Percentiles rank a stretch among this genome's conserved stretches.
These are phyloP conservation scores for Fraxinus paxiana DNA, from an alignment of 305 asterid species.

Conservation along the genomic window DNA sequence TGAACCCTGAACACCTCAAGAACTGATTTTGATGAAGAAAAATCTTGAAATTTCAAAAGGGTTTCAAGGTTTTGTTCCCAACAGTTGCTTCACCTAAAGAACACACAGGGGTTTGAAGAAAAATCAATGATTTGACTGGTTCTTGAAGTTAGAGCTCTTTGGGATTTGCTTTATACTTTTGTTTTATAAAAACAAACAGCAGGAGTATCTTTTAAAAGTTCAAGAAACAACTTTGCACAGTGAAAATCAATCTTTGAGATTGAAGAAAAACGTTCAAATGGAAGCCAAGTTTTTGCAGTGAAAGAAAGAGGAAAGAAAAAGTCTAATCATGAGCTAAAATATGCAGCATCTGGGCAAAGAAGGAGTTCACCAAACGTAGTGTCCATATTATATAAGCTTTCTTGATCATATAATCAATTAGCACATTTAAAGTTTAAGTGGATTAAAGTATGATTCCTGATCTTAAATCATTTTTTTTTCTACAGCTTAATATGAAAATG, in stretches of 20 bases:
- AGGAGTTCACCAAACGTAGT: conserved; percentile 2
- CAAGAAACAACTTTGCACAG: conserved; percentile 13
- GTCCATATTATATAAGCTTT: conserved; percentile 18
- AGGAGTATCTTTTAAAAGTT: conserved; percentile 14
- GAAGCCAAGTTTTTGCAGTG: conserved; percentile 13
- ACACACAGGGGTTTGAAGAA: not conserved
- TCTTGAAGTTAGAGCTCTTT: not conserved
- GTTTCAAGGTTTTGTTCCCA: not conserved
- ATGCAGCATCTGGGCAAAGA: conserved; percentile 14
- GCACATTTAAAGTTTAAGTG: not conserved
- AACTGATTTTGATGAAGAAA: not conserved
- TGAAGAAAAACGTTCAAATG: not conserved
- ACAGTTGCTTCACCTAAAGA: not conserved
- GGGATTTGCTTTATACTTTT: conserved; percentile 1
- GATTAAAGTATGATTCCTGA: not conserved
- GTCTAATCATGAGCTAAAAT: conserved; percentile 17
- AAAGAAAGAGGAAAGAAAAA: conserved; percentile 14
- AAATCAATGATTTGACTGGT: not conserved
- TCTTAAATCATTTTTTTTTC: not conserved
- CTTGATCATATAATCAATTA: not conserved
- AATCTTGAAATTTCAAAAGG: not conserved
- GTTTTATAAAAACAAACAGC: conserved; percentile 13
- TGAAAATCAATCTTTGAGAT: conserved; percentile 10
- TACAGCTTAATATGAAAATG: not conserved
- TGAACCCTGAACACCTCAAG: not conserved